These are phyloP conservation scores for Didymella glomerata DNA, from an alignment of 2,329 filamentous ascomycete species.

Conservation along the genomic window DNA sequence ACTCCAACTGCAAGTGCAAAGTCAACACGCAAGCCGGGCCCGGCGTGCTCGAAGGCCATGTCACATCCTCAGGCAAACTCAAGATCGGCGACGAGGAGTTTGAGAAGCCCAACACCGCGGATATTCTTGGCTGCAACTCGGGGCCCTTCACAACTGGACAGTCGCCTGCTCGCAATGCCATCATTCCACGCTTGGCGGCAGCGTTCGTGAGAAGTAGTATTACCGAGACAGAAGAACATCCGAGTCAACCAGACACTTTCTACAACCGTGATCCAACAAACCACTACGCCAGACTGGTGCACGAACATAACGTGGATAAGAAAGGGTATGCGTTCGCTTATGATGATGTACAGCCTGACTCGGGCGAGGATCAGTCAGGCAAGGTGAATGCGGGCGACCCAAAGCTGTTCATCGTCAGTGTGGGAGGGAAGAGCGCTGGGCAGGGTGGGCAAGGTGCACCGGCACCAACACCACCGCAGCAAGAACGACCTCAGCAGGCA, in stretches of 20 bases:
- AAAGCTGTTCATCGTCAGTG: constrained; percentile 7
- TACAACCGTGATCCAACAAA: constrained; percentile 16
- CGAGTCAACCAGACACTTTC: constrained; percentile 9
- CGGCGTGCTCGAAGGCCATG: constrained; percentile 8
- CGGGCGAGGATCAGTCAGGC: constrained; percentile 12
- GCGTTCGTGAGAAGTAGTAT: constrained; percentile 15
- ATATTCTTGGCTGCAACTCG: constrained; percentile 18
- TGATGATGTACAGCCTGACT: constrained; percentile 14
- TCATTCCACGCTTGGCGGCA: constrained; percentile 16
- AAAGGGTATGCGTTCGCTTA: constrained; percentile 21
- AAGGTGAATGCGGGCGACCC: constrained; percentile 21
- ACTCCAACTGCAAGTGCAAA: constrained; percentile 10
- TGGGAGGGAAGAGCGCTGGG: constrained; percentile 14
- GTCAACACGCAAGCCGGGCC: constrained; percentile 16
- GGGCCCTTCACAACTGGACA: constrained; percentile 15
- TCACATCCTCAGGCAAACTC: constrained; percentile 10
- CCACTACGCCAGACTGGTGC: constrained; percentile 17
- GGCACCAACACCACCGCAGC: not conserved
- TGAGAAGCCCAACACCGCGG: constrained; percentile 14
- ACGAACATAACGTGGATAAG: constrained; percentile 15
- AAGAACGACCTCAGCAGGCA: not conserved
- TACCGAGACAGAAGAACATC: constrained; percentile 5
- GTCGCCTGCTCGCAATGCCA: constrained; percentile 14
- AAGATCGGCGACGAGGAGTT: constrained; percentile 16
- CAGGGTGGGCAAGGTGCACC: not conserved